Conservation (phyloP, 495 filamentous ascomycete genomes). For the Gamarada debralockiae region DNA sequence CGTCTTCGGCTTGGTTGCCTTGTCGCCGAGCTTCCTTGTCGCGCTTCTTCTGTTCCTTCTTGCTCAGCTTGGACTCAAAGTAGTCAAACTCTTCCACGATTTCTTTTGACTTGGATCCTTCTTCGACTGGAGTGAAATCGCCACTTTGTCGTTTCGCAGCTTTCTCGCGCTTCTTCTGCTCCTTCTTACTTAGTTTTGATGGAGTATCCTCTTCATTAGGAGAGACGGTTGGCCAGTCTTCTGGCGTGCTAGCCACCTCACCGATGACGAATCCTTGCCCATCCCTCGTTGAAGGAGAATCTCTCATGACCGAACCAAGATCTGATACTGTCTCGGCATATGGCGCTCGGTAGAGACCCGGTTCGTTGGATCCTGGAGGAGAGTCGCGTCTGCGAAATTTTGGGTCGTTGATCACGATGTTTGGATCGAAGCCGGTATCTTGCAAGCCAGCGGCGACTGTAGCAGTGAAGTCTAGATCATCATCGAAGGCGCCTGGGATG, state of each 20-base stretch:
- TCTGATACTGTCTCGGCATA: slow-evolving; percentile 40
- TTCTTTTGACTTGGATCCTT: slow-evolving; percentile 1
- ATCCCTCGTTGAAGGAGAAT: background rate
- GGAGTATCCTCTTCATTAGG: slow-evolving; percentile 20
- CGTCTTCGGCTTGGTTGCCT: slow-evolving; percentile 17
- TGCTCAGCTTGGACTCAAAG: slow-evolving; percentile 33
- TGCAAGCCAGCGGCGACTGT: slow-evolving; percentile 65
- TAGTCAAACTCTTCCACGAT: slow-evolving; percentile 34
- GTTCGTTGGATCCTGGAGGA: slow-evolving; percentile 55
- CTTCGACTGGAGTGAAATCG: slow-evolving; percentile 15
- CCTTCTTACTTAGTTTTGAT: slow-evolving; percentile 31
- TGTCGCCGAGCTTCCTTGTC: slow-evolving; percentile 29
- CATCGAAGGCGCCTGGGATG: slow-evolving; percentile 46
- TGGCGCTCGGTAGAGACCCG: slow-evolving; percentile 37
- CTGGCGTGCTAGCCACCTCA: slow-evolving; percentile 16
- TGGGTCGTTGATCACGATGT: slow-evolving; percentile 64
- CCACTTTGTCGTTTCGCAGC: slow-evolving; percentile 23
- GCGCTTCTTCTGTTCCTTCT: slow-evolving; percentile 35
- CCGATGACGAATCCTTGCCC: slow-evolving; percentile 15
- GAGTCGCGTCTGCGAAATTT: slow-evolving; percentile 59
- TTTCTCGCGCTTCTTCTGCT: slow-evolving; percentile 32
- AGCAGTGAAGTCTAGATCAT: slow-evolving; percentile 67
- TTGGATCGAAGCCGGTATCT: slow-evolving; percentile 65
- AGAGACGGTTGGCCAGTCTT: slow-evolving; percentile 18
- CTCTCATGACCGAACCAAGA: slow-evolving; percentile 21